These are phyloP conservation scores for Polytrichum commune DNA, from an alignment of 225 moss, liverwort and hornwort species.

Conservation along the genomic window DNA sequence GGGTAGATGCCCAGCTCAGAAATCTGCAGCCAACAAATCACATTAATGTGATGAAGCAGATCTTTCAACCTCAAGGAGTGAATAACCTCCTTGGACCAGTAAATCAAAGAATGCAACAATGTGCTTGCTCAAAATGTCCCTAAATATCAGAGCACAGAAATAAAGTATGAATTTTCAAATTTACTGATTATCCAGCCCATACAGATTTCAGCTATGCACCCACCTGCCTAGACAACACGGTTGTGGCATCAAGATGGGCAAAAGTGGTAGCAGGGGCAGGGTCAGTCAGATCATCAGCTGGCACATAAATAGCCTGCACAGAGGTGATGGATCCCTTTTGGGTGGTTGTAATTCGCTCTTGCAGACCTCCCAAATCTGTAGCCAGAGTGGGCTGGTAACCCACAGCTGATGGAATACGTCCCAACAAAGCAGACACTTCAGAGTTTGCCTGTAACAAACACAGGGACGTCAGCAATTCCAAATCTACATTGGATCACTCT, in stretches of 20 bases:
- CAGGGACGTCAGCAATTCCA: background rate
- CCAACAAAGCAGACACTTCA: slow-evolving; percentile 68
- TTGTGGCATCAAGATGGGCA: slow-evolving; percentile 74
- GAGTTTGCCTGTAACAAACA: slow-evolving; percentile 40
- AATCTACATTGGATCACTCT: no score
- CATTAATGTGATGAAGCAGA: no score
- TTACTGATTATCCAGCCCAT: background rate
- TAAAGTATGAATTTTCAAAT: no score
- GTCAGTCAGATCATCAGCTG: slow-evolving; percentile 69
- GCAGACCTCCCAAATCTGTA: slow-evolving; percentile 63
- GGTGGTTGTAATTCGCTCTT: slow-evolving; percentile 66
- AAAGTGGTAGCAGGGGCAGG: slow-evolving; percentile 74
- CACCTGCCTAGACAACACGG: slow-evolving; percentile 83
- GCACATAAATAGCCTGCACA: slow-evolving; percentile 70
- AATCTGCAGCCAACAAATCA: slow-evolving; percentile 35
- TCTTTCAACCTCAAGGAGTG: no score
- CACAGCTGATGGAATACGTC: slow-evolving; percentile 71
- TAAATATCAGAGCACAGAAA: no score
- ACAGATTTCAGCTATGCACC: slow-evolving; percentile 4
- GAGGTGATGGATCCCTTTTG: slow-evolving; percentile 69
- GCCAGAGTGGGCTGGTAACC: slow-evolving; percentile 69
- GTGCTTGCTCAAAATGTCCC: no score
- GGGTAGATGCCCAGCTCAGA: slow-evolving; percentile 87
- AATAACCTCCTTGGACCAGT: no score
- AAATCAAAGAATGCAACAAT: no score